Evolutionary conservation across 2,329 filamentous ascomycete species (phyloP), one percentile per base, ranked within the genome.

Genomic region (Cyclaneusma minus): DNA sequence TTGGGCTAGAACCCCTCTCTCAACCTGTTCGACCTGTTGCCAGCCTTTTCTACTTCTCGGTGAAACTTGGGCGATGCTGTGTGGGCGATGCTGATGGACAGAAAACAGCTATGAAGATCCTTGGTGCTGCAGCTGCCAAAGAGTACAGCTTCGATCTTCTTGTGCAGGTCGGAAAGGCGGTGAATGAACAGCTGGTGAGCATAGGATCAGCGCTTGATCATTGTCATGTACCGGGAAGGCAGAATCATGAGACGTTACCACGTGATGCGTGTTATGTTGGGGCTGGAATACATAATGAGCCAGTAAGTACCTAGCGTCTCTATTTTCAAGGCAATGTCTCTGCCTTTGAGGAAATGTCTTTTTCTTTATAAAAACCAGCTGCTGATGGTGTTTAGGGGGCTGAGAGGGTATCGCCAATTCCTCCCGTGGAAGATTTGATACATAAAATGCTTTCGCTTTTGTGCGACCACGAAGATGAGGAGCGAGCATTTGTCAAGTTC

Each of bases 201-300:
- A 60, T 64, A 27, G 61, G 58, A 2, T 56, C 58, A 8, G 58
- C 54, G 25, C 36, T 65, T 10, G 59, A 65, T 37, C 59, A 63
- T 37, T 64, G 60, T 37, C 59, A 64, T 35, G 60, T 65, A 3
- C 60, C 60, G 3, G 60, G 60, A 7, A 38, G 59, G 30, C 52
- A 58, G 17, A 57, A 59, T 5, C 61, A 66, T 30, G 55, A 64
- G 35, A 49, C 55, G 0, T 51, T 64, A 4, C 44, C 47, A 9
- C 40, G 45, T 21, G 37, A 49, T 32, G 37, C 50, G 5, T 46
- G 40, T 32, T 54, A 55, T 8, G 33, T 58, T 11, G 54, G 54
- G 5, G 60, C 62, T 48, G 60, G 60, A 3, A 62, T 62, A 27
- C 60, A 64, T 35, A 62, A 62, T 27, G 60, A 64, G 40, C 56